Conservation (phyloP, 2,329 filamentous ascomycete species). For the Aspergillus viridinutans region DNA sequence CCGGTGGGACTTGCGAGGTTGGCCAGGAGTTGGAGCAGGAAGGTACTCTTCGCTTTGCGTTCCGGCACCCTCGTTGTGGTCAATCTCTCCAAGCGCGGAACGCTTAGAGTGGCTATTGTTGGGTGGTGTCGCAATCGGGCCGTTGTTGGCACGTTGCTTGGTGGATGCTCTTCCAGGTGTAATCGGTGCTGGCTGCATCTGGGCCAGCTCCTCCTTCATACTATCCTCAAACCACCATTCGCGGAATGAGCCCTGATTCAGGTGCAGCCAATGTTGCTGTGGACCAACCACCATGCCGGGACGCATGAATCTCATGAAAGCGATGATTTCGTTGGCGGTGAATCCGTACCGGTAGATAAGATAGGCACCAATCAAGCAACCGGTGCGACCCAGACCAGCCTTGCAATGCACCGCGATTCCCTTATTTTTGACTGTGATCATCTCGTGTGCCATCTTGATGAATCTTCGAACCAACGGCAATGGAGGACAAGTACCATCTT, state of each 20-base stretch:
- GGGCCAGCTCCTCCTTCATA: constrained; percentile 77
- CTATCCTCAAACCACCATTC: constrained; percentile 88
- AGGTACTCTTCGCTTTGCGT: constrained; percentile 70
- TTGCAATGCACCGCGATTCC: constrained; percentile 98
- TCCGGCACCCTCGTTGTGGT: constrained; percentile 63
- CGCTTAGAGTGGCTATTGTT: constrained; percentile 72
- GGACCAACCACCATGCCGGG: constrained; percentile 98
- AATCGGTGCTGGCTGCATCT: constrained; percentile 56
- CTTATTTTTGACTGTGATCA: constrained; percentile 85
- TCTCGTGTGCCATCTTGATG: constrained; percentile 89
- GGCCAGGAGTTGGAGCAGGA: constrained; percentile 89
- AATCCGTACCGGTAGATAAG: constrained; percentile 96
- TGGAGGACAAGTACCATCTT: constrained; percentile 92
- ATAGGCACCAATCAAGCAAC: constrained; percentile 94
- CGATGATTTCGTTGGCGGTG: constrained; percentile 94
- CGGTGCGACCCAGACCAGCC: constrained; percentile 89
- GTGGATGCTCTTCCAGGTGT: constrained; percentile 51
- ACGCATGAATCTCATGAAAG: constrained; percentile 98
- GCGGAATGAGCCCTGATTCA: constrained; percentile 95
- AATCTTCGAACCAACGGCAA: constrained; percentile 88
- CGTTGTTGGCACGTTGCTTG: constrained; percentile 61
- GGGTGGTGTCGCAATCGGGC: constrained; percentile 76
- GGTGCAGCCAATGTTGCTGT: constrained; percentile 97
- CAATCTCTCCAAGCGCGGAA: constrained; percentile 88
- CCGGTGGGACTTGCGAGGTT: constrained; percentile 83